Evolutionary conservation across 305 asterid species (phyloP).

Genomic region (Fraxinus greggii): DNA sequence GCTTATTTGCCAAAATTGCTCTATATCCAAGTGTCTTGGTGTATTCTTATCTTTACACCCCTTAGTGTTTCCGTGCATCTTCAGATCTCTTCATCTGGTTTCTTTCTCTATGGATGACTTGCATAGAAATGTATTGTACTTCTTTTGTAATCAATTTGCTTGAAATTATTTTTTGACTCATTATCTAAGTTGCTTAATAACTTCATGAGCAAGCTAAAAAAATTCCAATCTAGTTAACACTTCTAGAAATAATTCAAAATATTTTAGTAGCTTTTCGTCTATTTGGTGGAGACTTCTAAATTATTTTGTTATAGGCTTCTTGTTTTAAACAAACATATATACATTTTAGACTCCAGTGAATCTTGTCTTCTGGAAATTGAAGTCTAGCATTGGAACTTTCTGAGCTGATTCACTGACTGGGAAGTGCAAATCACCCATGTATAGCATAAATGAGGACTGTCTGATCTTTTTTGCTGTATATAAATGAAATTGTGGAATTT

Average conservation of each 20-base stretch:
- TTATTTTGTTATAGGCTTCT: background rate
- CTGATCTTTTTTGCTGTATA: background rate
- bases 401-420: background rate
- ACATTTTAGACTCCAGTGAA: background rate
- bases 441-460: background rate
- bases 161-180: background rate
- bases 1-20: background rate
- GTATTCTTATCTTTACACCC: background rate
- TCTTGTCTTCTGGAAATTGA: background rate
- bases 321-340: background rate
- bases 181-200: background rate
- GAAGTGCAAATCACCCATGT: background rate
- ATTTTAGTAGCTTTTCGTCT: background rate
- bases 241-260: background rate
- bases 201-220: background rate
- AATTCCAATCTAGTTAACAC: background rate
- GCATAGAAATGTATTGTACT: background rate
- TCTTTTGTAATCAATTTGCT: background rate
- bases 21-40: conserved; percentile 1
- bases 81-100: background rate
- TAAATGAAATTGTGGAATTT: background rate
- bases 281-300: background rate
- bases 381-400: background rate
- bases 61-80: background rate
- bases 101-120: background rate